Conservation (phyloP, 257 asterid species). For the Przewalskia tangutica region DNA sequence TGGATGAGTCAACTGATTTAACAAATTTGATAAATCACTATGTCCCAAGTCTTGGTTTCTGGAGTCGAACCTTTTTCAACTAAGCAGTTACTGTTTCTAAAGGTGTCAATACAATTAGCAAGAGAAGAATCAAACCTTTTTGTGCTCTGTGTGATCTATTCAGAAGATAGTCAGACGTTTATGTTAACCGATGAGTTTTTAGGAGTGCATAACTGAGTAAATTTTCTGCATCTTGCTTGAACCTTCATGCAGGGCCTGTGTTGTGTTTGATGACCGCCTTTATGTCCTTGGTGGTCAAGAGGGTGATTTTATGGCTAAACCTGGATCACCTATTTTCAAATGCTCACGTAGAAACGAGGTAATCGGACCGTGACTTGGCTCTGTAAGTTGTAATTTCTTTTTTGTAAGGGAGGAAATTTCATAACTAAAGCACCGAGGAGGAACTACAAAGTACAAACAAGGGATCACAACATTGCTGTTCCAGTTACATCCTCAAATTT, state of each 20-base stretch:
- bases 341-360: slow-evolving; percentile 92
- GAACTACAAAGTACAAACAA: not conserved
- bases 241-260: slow-evolving; percentile 56
- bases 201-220: not conserved
- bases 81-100: not conserved
- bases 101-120: not conserved
- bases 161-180: not conserved
- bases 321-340: slow-evolving; percentile 86
- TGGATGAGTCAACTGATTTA: not conserved
- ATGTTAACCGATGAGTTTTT: not conserved
- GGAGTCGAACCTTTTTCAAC: not conserved
- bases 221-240: slow-evolving; percentile 2
- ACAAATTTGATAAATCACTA: no score
- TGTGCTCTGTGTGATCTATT: not conserved
- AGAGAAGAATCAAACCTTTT: not conserved
- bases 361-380: slow-evolving; percentile 1
- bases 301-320: slow-evolving; percentile 95
- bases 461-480: not conserved
- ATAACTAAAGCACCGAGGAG: not conserved
- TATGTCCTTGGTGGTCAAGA: slow-evolving; percentile 85
- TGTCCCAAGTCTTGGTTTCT: not conserved
- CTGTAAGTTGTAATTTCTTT: not conserved
- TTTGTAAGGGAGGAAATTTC: not conserved
- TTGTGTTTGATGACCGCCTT: slow-evolving; percentile 54
- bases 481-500: not conserved